Evolutionary conservation across 2,329 filamentous ascomycete species (phyloP).

Genomic region (Aspergillus luchuensis): DNA sequence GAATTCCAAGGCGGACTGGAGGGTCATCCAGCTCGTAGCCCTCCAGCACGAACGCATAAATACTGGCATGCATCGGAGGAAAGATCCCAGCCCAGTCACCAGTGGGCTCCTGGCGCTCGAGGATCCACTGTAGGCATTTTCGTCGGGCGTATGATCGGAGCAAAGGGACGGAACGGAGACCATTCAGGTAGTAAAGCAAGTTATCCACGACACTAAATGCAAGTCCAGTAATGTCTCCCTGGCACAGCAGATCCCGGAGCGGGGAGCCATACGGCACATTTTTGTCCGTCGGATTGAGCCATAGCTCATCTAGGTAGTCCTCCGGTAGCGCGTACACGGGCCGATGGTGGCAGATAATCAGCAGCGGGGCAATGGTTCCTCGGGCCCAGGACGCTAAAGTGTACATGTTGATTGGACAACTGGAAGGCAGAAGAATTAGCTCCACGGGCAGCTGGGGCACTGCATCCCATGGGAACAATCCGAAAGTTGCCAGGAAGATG

Average conservation of each 20-base stretch:
- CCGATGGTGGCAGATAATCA: conserved; percentile 29
- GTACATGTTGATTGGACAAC: conserved; percentile 35
- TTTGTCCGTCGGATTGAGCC: conserved; percentile 28
- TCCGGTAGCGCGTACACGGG: conserved; percentile 34
- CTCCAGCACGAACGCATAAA: conserved; percentile 34
- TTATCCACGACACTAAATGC: conserved; percentile 21
- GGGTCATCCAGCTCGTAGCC: conserved; percentile 26
- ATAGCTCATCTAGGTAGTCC: conserved; percentile 37
- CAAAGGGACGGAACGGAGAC: conserved; percentile 19
- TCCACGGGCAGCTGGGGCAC: conserved; percentile 38
- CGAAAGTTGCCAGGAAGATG: conserved; percentile 34
- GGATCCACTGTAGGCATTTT: conserved; percentile 32
- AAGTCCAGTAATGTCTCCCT: conserved; percentile 4
- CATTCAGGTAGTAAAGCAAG: conserved; percentile 16
- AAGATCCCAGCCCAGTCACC: conserved; percentile 36
- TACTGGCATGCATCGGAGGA: conserved; percentile 30
- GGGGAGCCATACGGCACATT: conserved; percentile 18
- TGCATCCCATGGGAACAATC: conserved; percentile 37
- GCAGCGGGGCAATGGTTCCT: conserved; percentile 16
- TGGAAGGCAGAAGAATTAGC: conserved; percentile 34
- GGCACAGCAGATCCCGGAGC: conserved; percentile 3
- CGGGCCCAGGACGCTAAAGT: conserved; percentile 27
- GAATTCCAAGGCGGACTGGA: conserved; percentile 23
- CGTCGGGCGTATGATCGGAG: conserved; percentile 21
- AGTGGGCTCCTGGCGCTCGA: conserved; percentile 33